Conservation (phyloP, 1,139 yeast genomes). For the Yamadazyma siamensis region DNA sequence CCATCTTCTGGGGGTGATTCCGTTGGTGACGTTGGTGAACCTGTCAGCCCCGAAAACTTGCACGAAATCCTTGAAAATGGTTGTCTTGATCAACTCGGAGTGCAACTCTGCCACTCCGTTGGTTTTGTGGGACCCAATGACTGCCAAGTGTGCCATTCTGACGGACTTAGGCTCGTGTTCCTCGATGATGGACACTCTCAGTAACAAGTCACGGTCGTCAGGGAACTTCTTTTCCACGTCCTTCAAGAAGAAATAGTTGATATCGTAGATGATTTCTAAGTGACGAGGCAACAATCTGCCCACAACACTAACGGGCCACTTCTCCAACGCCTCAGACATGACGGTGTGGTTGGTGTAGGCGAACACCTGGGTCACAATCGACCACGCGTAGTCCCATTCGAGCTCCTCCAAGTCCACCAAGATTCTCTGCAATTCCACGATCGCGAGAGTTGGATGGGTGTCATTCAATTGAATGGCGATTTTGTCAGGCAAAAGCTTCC, state of each 20-base stretch:
- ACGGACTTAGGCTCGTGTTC: constrained; percentile 78
- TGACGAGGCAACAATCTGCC: constrained; percentile 85
- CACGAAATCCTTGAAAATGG: constrained; percentile 89
- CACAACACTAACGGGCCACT: constrained; percentile 86
- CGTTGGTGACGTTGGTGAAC: constrained; percentile 91
- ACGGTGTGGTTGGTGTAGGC: constrained; percentile 96
- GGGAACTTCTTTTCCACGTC: constrained; percentile 76
- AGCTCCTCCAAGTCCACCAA: constrained; percentile 80
- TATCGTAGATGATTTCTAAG: constrained; percentile 84
- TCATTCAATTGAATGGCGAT: constrained; percentile 93
- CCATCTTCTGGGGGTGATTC: constrained; percentile 97
- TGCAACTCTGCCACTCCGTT: constrained; percentile 96
- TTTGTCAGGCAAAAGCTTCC: constrained; percentile 81
- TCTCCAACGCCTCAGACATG: constrained; percentile 90
- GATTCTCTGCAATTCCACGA: constrained; percentile 86
- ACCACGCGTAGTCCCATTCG: constrained; percentile 84
- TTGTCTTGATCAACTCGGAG: constrained; percentile 84
- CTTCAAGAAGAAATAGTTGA: constrained; percentile 77
- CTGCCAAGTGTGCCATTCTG: constrained; percentile 90
- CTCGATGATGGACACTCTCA: constrained; percentile 79
- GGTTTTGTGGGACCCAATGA: constrained; percentile 88
- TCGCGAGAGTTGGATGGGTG: constrained; percentile 91
- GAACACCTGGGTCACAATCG: constrained; percentile 73
- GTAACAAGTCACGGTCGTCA: constrained; percentile 57
- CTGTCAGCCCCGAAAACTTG: constrained; percentile 74